These are phyloP conservation scores for Nakaseomyces kungkrabaensis DNA, from an alignment of 1,139 yeast species.

Conservation along the genomic window DNA sequence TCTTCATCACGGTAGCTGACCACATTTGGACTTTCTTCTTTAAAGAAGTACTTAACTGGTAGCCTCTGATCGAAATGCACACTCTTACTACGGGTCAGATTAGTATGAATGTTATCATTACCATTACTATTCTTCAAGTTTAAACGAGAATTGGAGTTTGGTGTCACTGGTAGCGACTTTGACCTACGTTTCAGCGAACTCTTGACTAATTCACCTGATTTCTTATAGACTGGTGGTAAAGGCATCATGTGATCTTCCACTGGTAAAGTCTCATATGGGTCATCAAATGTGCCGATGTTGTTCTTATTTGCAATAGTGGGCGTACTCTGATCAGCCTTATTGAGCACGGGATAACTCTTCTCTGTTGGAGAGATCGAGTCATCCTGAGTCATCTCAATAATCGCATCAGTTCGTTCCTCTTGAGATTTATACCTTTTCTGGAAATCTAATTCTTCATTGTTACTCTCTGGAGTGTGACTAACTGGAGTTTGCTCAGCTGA, in stretches of 20 bases:
- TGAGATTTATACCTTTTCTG: background rate
- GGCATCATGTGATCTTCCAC: conserved; percentile 11
- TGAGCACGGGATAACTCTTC: background rate
- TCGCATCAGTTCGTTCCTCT: background rate
- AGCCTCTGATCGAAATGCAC: conserved; percentile 26
- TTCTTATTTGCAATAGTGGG: background rate
- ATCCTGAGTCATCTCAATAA: background rate
- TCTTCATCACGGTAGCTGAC: conserved; percentile 9
- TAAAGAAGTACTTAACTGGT: conserved; percentile 19
- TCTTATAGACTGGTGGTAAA: conserved; percentile 23
- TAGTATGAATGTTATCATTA: background rate
- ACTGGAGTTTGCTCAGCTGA: too few species aligned
- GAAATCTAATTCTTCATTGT: too few species aligned
- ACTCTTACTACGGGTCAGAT: conserved; percentile 19
- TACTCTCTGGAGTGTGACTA: too few species aligned
- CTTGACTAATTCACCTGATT: conserved; percentile 24
- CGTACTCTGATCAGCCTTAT: background rate
- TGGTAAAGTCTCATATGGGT: background rate
- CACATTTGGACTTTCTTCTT: conserved; percentile 22
- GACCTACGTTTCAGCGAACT: conserved; percentile 23
- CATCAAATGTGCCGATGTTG: background rate
- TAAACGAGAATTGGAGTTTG: conserved; percentile 9
- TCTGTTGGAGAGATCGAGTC: background rate
- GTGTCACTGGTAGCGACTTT: conserved; percentile 23
- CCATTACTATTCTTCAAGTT: background rate